Conservation (phyloP, 2,329 filamentous ascomycete species). For the Teratosphaeriaceae sp. region DNA sequence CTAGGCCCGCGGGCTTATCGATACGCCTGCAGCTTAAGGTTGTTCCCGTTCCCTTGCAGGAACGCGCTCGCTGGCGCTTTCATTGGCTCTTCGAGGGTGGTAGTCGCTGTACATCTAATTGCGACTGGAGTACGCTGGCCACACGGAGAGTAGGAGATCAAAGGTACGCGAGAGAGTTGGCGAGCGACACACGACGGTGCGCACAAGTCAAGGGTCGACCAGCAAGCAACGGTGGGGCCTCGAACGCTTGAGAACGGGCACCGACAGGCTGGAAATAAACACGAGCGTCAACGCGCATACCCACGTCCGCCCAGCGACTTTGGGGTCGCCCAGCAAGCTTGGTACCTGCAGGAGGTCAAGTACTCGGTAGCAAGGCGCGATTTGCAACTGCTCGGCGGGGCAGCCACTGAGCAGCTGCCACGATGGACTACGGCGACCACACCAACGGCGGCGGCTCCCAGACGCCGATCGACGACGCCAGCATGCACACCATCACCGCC, state of each 20-base stretch:
- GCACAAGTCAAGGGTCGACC: too few relatives aligned
- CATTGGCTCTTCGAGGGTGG: too few relatives aligned
- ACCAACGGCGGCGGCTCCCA: constrained; percentile 12
- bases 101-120: too few relatives aligned
- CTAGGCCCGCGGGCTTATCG: not conserved
- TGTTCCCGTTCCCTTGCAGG: not conserved
- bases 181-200: too few relatives aligned
- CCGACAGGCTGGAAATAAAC: too few relatives aligned
- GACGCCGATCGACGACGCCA: constrained; percentile 39
- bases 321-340: not conserved
- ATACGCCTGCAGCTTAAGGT: not conserved
- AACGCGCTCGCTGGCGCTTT: not conserved
- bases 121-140: too few relatives aligned
- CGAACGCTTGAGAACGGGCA: not conserved
- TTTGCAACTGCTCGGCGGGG: not conserved
- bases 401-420: constrained; percentile 6
- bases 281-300: too few relatives aligned
- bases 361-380: constrained; percentile 1
- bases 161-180: too few relatives aligned
- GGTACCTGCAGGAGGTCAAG: constrained; percentile 2
- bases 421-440: constrained; percentile 15
- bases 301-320: not conserved
- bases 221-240: not conserved
- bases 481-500: constrained; percentile 42
- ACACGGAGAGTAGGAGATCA: too few relatives aligned